Conservation (phyloP, 768 basidiomycete genomes). For the Cytidiella melzeri region DNA sequence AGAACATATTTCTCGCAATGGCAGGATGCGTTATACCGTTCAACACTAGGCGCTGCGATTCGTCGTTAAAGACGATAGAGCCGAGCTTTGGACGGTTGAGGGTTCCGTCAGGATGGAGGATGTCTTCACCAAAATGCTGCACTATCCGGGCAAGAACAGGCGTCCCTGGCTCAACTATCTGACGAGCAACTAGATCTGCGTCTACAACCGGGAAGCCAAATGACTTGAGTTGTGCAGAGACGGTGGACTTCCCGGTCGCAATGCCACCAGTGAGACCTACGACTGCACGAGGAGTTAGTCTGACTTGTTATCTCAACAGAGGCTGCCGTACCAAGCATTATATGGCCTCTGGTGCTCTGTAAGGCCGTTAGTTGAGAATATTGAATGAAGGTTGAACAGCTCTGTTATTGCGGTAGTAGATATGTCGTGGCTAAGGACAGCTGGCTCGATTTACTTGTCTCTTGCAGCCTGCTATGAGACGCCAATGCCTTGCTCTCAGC, state of each 20-base stretch:
- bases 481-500: constrained; percentile 11
- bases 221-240: constrained; percentile 63
- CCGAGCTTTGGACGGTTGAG: constrained; percentile 85
- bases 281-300: constrained; percentile 39
- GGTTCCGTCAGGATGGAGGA: constrained; percentile 62
- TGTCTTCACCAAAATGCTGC: constrained; percentile 59
- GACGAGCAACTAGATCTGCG: constrained; percentile 83
- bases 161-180: constrained; percentile 82
- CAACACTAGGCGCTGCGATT: constrained; percentile 58
- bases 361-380: too few species aligned
- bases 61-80: constrained; percentile 77
- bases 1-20: constrained; percentile 73
- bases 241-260: constrained; percentile 94
- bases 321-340: neutral
- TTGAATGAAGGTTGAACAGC: too few species aligned
- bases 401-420: too few species aligned
- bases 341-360: too few species aligned
- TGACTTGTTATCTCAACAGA: neutral
- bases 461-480: too few species aligned
- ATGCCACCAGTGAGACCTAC: constrained; percentile 96
- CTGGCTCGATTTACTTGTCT: too few species aligned
- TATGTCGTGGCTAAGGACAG: too few species aligned
- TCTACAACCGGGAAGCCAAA: constrained; percentile 82
- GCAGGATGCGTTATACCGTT: constrained; percentile 90
- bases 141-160: constrained; percentile 63